Evolutionary conservation across 1,284 basidiomycete species (phyloP), one percentile per base, ranked within the genome.

Genomic region (Papiliotrema fonsecae): DNA sequence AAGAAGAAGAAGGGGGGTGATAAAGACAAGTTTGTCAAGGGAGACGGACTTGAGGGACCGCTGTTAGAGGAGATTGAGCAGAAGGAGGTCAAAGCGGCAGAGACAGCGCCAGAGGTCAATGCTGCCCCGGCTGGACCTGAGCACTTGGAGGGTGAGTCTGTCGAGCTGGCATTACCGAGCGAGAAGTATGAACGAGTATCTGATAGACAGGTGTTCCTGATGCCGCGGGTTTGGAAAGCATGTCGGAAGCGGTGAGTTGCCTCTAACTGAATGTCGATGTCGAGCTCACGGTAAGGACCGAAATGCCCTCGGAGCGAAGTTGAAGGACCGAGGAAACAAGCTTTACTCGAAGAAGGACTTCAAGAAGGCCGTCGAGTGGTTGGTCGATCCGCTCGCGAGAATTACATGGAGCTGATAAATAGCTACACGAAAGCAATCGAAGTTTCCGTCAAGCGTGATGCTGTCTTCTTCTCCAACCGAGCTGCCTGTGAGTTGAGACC

Each of bases 391-490:
- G 21, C 14, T 42, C 30, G 26, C 16, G 7, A 21, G 3, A 0
- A 25, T 11, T 24, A 18, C 18, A 35, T 19, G 19, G 7, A 13
- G 3, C 13, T 32, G 13, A 14, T 21, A n/a, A 2, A 19, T 19
- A 65, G 65, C 63, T 99, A 98, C 79, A 88, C 90, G 25, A 86
- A 87, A 68, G 94, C 96, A 24, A 96, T 97, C 58, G 82, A 84
- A 50, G 79, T 89, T 11, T 81, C 88, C 2, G 85, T 87, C 31
- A 85, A 84, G 68, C 84, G 88, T 25, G 89, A 96, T 68, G 86
- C 94, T 27, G 91, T 97, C 42, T 98, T 88, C 77, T 97, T 85
- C 81, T 90, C 88, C 71, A 99, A 99, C 76, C 86, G 96, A 51
- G 94, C 94, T 38, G 96, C 96, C 52, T 97, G 93, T 90, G 54